These are phyloP conservation scores for Pythium sukuiense DNA, from an alignment of 352 stramenopile genomes.

Conservation along the genomic window DNA sequence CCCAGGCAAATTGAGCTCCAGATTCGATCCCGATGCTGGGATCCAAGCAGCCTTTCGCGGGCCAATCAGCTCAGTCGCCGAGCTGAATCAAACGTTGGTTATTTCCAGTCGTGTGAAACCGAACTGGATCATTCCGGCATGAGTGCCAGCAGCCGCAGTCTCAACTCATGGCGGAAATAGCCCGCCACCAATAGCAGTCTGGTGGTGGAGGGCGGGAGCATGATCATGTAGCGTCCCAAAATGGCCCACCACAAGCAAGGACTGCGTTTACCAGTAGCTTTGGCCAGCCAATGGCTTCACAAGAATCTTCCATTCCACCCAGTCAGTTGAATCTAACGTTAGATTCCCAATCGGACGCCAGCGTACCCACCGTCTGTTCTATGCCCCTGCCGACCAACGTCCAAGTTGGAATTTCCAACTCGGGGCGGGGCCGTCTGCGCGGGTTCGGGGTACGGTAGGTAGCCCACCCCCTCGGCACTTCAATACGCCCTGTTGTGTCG, in stretches of 20 bases:
- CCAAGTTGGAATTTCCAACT: background rate
- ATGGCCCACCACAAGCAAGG: background rate
- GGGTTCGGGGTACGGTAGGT: background rate
- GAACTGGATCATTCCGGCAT: conserved; percentile 4
- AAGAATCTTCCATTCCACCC: conserved; percentile 10
- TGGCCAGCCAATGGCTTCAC: background rate
- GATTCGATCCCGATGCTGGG: conserved; percentile 3
- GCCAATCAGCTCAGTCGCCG: conserved; percentile 9
- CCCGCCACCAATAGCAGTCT: background rate
- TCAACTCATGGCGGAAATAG: background rate
- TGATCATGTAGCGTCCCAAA: background rate
- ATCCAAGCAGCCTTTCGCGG: conserved; percentile 19
- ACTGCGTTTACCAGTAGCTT: background rate
- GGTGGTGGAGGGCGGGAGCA: background rate
- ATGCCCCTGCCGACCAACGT: conserved; percentile 2
- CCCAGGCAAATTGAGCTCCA: background rate
- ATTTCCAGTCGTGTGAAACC: conserved; percentile 14
- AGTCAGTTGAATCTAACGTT: conserved; percentile 27
- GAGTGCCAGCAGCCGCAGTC: background rate
- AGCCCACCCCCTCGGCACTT: conserved; percentile 7
- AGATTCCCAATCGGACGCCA: conserved; percentile 24
- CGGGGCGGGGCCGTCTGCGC: conserved; percentile 2
- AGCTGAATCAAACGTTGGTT: conserved; percentile 22
- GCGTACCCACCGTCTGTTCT: conserved; percentile 11
- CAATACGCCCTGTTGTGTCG: conserved; percentile 11